phyloP scores from a whole-genome alignment of 306 rosid species.

The Cucurbita ficifolia region DNA sequence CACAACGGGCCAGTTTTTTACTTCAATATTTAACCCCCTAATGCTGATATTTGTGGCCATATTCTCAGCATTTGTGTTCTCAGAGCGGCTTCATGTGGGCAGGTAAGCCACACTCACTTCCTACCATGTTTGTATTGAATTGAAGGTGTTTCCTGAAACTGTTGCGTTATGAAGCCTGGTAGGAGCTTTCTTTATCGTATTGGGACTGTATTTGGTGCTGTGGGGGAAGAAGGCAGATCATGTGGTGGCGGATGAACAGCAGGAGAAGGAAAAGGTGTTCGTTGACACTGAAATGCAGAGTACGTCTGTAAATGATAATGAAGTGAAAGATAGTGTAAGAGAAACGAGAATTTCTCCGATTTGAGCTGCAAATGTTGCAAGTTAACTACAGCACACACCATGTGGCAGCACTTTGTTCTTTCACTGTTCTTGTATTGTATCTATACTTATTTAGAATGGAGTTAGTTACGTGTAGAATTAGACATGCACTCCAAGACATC shows the following conservation, averaged over 20 bases:
- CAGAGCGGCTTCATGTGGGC: constrained; percentile 19
- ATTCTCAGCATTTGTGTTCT: constrained; percentile 17
- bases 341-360: background rate
- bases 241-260: background rate
- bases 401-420: too few relatives aligned
- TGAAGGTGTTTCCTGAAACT: background rate
- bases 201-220: constrained; percentile 20
- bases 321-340: background rate
- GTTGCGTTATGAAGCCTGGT: constrained; percentile 3
- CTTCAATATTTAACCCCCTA: constrained; percentile 27
- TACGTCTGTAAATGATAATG: background rate
- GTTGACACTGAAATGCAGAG: background rate
- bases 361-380: too few relatives aligned
- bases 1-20: constrained; percentile 26
- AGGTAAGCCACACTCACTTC: constrained; percentile 7
- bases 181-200: constrained; percentile 15
- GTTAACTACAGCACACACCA: too few relatives aligned
- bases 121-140: background rate
- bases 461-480: constrained; percentile 20
- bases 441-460: too few relatives aligned
- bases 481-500: constrained; percentile 21
- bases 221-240: constrained; percentile 21
- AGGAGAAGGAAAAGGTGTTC: background rate
- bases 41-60: constrained; percentile 10
- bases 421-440: too few relatives aligned